Conservation (phyloP, 1,139 yeast species). For the Arxiozyma telluris region DNA sequence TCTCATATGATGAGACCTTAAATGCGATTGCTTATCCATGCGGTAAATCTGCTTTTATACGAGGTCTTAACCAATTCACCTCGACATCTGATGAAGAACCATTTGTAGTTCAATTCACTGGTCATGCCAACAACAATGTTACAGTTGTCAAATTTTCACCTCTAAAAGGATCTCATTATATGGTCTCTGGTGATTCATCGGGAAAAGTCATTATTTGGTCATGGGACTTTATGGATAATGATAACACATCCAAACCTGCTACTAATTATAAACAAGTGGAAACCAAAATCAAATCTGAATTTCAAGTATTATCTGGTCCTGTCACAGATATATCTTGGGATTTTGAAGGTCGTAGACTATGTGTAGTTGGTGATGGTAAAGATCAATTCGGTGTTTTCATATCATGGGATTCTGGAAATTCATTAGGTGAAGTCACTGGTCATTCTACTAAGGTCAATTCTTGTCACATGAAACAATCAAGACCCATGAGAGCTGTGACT, state of each 20-base stretch:
- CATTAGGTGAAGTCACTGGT: slow-evolving; percentile 92
- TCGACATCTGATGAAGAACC: slow-evolving; percentile 25
- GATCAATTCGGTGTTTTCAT: slow-evolving; percentile 90
- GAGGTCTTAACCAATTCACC: slow-evolving; percentile 46
- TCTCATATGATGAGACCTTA: slow-evolving; percentile 61
- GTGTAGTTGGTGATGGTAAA: slow-evolving; percentile 93
- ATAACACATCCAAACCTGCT: not conserved
- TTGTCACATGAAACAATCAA: slow-evolving; percentile 72
- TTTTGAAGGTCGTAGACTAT: slow-evolving; percentile 71
- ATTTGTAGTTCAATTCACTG: slow-evolving; percentile 49
- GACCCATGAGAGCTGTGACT: slow-evolving; percentile 93
- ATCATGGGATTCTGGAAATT: slow-evolving; percentile 88
- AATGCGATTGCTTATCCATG: slow-evolving; percentile 71
- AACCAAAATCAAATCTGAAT: slow-evolving; percentile 67
- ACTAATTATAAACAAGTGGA: slow-evolving; percentile 30
- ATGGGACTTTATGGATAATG: slow-evolving; percentile 12
- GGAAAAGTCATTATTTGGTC: slow-evolving; percentile 92
- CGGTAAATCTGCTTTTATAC: slow-evolving; percentile 71
- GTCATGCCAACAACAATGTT: slow-evolving; percentile 54
- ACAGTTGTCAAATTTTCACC: slow-evolving; percentile 85
- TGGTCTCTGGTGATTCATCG: slow-evolving; percentile 86
- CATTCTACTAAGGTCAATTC: slow-evolving; percentile 82
- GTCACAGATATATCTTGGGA: slow-evolving; percentile 90
- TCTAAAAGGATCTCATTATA: slow-evolving; percentile 58
- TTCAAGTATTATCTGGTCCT: slow-evolving; percentile 71